phyloP scores from a whole-genome alignment of 495 filamentous ascomycete species.

The Sporormia fimetaria region DNA sequence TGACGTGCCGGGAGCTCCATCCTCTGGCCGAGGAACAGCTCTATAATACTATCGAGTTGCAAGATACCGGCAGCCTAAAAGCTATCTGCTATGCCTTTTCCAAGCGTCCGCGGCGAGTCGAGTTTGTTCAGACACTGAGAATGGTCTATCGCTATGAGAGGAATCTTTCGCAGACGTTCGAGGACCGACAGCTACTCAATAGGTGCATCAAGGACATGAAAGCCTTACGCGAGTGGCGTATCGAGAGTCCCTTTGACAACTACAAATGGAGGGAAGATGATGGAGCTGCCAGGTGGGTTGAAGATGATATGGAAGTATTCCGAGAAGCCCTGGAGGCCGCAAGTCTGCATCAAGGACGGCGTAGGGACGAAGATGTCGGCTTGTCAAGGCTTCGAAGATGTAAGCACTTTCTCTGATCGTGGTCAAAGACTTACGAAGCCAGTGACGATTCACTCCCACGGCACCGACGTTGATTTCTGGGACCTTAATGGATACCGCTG shows the following conservation, averaged over 20 bases:
- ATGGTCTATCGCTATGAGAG: slow-evolving; percentile 9
- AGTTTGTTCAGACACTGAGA: slow-evolving; percentile 9
- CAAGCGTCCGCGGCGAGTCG: slow-evolving; percentile 5
- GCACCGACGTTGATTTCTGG: slow-evolving; percentile 10
- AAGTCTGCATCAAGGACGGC: background rate
- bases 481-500: slow-evolving; percentile 8
- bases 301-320: slow-evolving; percentile 15
- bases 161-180: background rate
- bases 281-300: slow-evolving; percentile 2
- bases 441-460: slow-evolving; percentile 17
- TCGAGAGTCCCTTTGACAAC: slow-evolving; percentile 21
- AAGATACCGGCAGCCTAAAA: slow-evolving; percentile 6
- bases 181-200: slow-evolving; percentile 9
- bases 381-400: slow-evolving; percentile 10
- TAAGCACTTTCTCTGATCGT: slow-evolving; percentile 1
- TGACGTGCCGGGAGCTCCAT: slow-evolving; percentile 6
- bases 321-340: slow-evolving; percentile 6
- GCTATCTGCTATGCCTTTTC: slow-evolving; percentile 8
- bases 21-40: slow-evolving; percentile 7
- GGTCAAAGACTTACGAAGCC: background rate
- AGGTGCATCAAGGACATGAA: slow-evolving; percentile 5
- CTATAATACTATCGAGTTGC: slow-evolving; percentile 11
- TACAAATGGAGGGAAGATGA: slow-evolving; percentile 2
- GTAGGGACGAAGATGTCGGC: slow-evolving; percentile 1
- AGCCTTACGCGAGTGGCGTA: slow-evolving; percentile 6